These are phyloP conservation scores for Cylindricascospora bacillispora DNA, from an alignment of 1,139 yeast species.

Conservation along the genomic window DNA sequence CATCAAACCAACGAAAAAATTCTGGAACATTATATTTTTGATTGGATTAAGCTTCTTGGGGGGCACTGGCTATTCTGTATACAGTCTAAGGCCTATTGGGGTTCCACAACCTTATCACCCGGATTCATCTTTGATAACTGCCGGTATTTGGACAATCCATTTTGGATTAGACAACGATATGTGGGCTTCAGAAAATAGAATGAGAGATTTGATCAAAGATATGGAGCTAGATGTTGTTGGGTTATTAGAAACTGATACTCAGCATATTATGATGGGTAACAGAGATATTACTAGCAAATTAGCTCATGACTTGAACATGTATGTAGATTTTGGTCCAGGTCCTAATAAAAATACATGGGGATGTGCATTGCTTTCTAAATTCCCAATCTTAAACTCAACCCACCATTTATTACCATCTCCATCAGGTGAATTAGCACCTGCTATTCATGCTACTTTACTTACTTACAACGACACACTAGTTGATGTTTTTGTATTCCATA, in stretches of 20 bases:
- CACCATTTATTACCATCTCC: conserved; percentile 93
- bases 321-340: conserved; percentile 94
- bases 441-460: conserved; percentile 89
- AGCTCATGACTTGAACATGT: conserved; percentile 90
- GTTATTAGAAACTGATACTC: conserved; percentile 82
- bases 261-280: conserved; percentile 87
- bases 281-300: conserved; percentile 84
- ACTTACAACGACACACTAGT: conserved; percentile 67
- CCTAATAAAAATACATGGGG: conserved; percentile 99
- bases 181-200: conserved; percentile 94
- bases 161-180: conserved; percentile 93
- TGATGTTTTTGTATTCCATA: conserved; percentile 92
- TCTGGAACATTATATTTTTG: conserved; percentile 28
- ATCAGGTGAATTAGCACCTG: conserved; percentile 96
- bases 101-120: conserved; percentile 67
- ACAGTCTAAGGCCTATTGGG: conserved; percentile 18
- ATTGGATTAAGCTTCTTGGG: conserved; percentile 27
- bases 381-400: conserved; percentile 80
- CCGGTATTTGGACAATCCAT: conserved; percentile 97
- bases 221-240: conserved; percentile 88
- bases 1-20: conserved; percentile 8
- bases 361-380: conserved; percentile 78
- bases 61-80: conserved; percentile 15
- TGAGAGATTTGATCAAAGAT: conserved; percentile 71
- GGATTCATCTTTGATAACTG: conserved; percentile 63